Evolutionary conservation across 192 early-diverging fungal species (phyloP).

Genomic region (Lunasporangiospora selenospora): DNA sequence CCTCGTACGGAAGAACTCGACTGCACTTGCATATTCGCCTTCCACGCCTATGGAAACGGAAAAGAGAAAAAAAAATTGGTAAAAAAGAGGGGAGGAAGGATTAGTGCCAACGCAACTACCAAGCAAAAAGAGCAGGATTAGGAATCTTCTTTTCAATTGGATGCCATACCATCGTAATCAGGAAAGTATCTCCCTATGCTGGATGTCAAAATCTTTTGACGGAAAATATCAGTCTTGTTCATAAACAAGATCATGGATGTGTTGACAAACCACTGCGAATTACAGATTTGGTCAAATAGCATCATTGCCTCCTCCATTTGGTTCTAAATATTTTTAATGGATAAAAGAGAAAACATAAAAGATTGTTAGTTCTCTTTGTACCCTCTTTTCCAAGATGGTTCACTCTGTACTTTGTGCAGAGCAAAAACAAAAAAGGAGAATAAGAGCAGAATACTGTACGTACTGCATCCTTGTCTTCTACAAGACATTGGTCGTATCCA

Average conservation of each 20-base stretch:
- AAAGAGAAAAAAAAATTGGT: background rate
- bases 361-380: background rate
- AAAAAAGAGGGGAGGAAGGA: too few species aligned
- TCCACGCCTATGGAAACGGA: constrained; percentile 16
- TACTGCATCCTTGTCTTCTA: constrained; percentile 61
- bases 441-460: constrained; percentile 1
- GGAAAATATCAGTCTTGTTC: constrained; percentile 70
- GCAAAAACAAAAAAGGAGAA: background rate
- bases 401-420: too few species aligned
- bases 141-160: too few species aligned
- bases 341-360: background rate
- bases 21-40: constrained; percentile 30
- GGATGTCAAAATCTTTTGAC: constrained; percentile 54
- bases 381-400: background rate
- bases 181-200: constrained; percentile 59
- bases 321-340: constrained; percentile 35
- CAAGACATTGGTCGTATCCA: constrained; percentile 65
- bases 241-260: constrained; percentile 68
- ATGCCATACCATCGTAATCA: constrained; percentile 60
- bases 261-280: constrained; percentile 65
- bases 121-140: too few species aligned
- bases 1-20: constrained; percentile 50
- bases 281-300: constrained; percentile 67
- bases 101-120: too few species aligned
- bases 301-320: constrained; percentile 69